Percentiles rank a stretch among this genome's conserved stretches.
Conservation (phyloP, 2,329 filamentous ascomycete genomes). For the Laburnicola sp. region DNA sequence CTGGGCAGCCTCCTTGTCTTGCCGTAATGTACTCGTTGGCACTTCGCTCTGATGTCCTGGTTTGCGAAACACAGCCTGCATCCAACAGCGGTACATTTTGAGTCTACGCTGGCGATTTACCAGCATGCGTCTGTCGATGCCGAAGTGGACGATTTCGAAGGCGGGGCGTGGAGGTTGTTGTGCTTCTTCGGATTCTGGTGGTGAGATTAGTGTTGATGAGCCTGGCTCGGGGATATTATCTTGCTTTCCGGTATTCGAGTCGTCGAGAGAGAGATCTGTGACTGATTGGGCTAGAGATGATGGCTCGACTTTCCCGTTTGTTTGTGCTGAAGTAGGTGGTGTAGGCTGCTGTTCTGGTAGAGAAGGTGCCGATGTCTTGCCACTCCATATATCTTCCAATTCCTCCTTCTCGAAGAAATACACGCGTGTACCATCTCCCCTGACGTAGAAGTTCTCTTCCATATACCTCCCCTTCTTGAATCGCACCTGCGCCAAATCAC, state of each 20-base stretch:
- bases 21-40: conserved; percentile 39
- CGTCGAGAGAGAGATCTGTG: neutral
- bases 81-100: conserved; percentile 99
- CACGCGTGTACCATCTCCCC: conserved; percentile 92
- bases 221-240: neutral
- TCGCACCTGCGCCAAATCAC: conserved; percentile 92
- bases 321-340: neutral
- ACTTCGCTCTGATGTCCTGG: conserved; percentile 39
- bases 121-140: conserved; percentile 82
- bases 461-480: conserved; percentile 96
- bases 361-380: conserved; percentile 24
- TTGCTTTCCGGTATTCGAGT: conserved; percentile 6
- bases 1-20: conserved; percentile 23
- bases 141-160: conserved; percentile 76
- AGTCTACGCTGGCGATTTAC: conserved; percentile 88
- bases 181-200: neutral
- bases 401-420: conserved; percentile 96
- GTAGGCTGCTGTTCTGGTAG: neutral
- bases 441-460: conserved; percentile 95
- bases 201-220: neutral
- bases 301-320: neutral
- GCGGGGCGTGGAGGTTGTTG: conserved; percentile 21
- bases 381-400: conserved; percentile 76
- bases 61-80: conserved; percentile 81
- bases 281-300: neutral